Base-by-base conservation (phyloP, 139 green algal genomes). In the Pleodorina starrii region DNA sequence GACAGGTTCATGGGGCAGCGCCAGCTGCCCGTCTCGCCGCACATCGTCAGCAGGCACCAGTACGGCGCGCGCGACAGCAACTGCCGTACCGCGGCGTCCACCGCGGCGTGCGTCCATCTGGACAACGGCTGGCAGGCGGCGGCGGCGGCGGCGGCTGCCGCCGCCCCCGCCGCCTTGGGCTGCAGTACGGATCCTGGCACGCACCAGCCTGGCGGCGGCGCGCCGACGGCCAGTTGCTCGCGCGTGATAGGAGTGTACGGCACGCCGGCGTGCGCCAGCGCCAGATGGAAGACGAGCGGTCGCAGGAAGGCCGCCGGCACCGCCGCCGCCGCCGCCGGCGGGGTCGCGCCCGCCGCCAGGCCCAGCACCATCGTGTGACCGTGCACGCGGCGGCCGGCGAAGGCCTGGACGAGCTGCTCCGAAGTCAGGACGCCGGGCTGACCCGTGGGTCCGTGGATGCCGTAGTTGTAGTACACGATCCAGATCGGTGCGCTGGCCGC, bases 1-100 rank as follows among this genome's bases (percentile, higher is more conserved):
- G 48, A 11, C 42, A 83, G 14, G 48, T 89, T 89, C 29, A 12
- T 35, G 17, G 46, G 36, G 84, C 84, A 83, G 38, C 44, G 57
- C 84, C 84, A 89, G 2, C 84, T 48, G 16, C 68, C 84, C 5
- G 1, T 57, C 6, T 89, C 69, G 48, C n/a, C 42, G 68, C 73
- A 89, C 6, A 23, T 6, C 21, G 32, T 82, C 27, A 89, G 84
- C 48, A 89, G 23, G n/a, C 68, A 79, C 84, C 84, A 89, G 69
- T 60, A 74, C 68, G 68, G 69, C 84, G 84, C 84, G 11, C 5
- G 35, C 3, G 12, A 48, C 69, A 83, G 25, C 36, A 89, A 48
- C 50, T n/a, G 7, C 69, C 32, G 35, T 50, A 81, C 69, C 2
- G 68, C 84, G 1, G 84, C 84, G 38, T 82, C 84, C 11, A 81